Percentiles rank a stretch among this genome's conserved stretches.
Conservation (phyloP, 2,329 filamentous ascomycete genomes). For the Chrysoporthe cubensis region DNA sequence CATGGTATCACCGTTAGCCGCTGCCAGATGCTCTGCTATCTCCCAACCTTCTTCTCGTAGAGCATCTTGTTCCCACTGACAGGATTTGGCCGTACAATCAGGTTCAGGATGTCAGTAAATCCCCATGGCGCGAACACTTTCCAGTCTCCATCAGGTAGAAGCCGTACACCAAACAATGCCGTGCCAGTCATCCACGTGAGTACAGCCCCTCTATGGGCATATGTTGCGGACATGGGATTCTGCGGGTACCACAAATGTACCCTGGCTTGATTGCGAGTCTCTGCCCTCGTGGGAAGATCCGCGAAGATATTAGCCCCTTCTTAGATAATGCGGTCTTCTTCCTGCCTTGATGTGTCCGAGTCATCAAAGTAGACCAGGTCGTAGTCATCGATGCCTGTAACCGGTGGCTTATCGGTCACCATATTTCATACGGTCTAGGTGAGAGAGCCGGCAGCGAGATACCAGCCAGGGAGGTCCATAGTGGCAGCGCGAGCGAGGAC, state of each 20-base stretch:
- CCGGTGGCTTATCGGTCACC: slow-evolving; percentile 35
- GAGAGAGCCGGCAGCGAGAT: slow-evolving; percentile 40
- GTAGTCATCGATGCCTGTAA: slow-evolving; percentile 43
- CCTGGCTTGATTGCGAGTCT: slow-evolving; percentile 45
- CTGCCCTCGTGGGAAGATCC: slow-evolving; percentile 38
- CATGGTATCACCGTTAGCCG: slow-evolving; percentile 33
- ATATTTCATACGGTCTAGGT: slow-evolving; percentile 46
- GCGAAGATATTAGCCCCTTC: slow-evolving; percentile 37
- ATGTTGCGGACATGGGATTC: slow-evolving; percentile 36
- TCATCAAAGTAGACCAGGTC: slow-evolving; percentile 43
- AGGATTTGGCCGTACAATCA: slow-evolving; percentile 40
- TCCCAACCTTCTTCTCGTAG: slow-evolving; percentile 38
- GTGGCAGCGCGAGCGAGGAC: slow-evolving; percentile 27
- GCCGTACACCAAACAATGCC: slow-evolving; percentile 39
- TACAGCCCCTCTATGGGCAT: slow-evolving; percentile 39
- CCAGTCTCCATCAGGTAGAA: slow-evolving; percentile 36
- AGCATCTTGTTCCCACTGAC: slow-evolving; percentile 34
- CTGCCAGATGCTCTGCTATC: slow-evolving; percentile 40
- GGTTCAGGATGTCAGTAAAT: slow-evolving; percentile 41
- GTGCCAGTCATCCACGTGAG: slow-evolving; percentile 42
- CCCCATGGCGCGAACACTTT: slow-evolving; percentile 42
- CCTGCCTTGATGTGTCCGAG: slow-evolving; percentile 41
- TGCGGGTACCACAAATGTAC: slow-evolving; percentile 44
- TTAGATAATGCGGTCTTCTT: slow-evolving; percentile 42
- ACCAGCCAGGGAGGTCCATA: slow-evolving; percentile 26